Base-by-base conservation (phyloP, 2,329 filamentous ascomycete species). In the Aspergillus calidoustus region DNA sequence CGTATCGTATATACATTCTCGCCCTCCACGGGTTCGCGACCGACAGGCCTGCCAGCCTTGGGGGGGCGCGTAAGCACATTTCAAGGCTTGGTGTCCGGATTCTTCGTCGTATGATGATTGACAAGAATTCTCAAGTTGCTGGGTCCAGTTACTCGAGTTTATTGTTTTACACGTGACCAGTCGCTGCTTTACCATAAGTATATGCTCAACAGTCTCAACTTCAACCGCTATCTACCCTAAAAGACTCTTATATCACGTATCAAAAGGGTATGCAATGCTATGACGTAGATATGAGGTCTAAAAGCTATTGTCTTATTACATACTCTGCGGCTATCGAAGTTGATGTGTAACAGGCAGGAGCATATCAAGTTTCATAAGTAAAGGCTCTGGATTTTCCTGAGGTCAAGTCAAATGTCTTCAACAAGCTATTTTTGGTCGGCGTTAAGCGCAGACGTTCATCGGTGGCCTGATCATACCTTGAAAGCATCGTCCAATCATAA, bases 1-100 rank as follows among this genome's bases (percentile, higher is more conserved):
- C 66, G 60, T 68, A 64, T 58, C 48, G 54, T 48, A 48, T 19
- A 55, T 55, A 55, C 50, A 23, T 59, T 61, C 59, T 44, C 43
- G 9, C 49, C 54, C 56, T 56, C 58, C 46, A 50, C 38, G 34
- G 17, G 28, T 47, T 57, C 44, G 41, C 49, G 34, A 54, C 15
- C 17, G 11, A 30, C 17, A 30, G 46, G 38, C 30, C 17, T 49
- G 22, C 22, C 48, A 25, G 23, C 46, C 47, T n/a, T n/a, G 15
- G 19, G 44, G 54, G 51, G 30, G 52, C 23, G 46, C 52, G 34
- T 51, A 46, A 50, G 19, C 23, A 7, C 38, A 28, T 19, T 25
- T 34, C 43, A 25, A 7, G 17, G 8, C 17, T 28, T 22, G n/a
- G 47, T 31, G 28, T 51, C 47, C 28, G 7, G 48, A 47, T 34